Conservation (phyloP, 2,329 filamentous ascomycete genomes). For the Trichoderma sp. region DNA sequence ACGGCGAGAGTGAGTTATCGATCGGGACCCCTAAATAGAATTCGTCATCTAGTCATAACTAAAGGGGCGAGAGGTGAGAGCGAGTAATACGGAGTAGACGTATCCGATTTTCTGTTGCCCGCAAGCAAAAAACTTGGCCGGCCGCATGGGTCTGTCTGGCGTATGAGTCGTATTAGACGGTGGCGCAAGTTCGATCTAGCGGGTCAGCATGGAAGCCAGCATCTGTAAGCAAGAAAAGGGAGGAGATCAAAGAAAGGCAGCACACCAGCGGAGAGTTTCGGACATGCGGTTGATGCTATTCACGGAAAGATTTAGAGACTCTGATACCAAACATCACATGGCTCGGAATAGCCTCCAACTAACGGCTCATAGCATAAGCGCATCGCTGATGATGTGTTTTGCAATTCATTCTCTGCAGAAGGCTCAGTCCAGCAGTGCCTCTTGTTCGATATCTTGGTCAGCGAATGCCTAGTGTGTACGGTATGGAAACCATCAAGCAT, state of each 20-base stretch:
- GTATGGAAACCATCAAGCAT: not conserved
- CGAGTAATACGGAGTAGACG: constrained; percentile 11
- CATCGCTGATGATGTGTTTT: not conserved
- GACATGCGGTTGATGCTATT: not conserved
- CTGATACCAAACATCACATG: not conserved
- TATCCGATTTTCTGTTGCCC: constrained; percentile 16
- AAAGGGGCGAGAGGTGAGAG: constrained; percentile 2
- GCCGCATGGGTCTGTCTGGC: constrained; percentile 7
- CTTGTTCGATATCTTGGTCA: not conserved
- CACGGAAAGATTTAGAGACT: not conserved
- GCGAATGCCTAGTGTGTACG: not conserved
- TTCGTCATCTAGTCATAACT: not conserved
- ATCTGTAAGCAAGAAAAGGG: not conserved
- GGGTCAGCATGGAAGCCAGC: not conserved
- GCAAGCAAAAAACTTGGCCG: constrained; percentile 1
- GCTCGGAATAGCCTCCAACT: not conserved
- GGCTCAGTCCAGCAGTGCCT: not conserved
- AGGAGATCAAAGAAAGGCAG: not conserved
- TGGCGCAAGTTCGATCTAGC: constrained; percentile 7
- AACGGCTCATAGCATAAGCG: not conserved
- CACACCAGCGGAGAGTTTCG: not conserved
- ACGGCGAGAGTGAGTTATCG: not conserved
- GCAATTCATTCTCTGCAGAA: not conserved
- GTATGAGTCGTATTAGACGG: not conserved
- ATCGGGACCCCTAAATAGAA: not conserved